Evolutionary conservation across 108 stramenopile species (phyloP), one percentile per base, ranked within the genome.

Genomic region (Poteriospumella lacustris): DNA sequence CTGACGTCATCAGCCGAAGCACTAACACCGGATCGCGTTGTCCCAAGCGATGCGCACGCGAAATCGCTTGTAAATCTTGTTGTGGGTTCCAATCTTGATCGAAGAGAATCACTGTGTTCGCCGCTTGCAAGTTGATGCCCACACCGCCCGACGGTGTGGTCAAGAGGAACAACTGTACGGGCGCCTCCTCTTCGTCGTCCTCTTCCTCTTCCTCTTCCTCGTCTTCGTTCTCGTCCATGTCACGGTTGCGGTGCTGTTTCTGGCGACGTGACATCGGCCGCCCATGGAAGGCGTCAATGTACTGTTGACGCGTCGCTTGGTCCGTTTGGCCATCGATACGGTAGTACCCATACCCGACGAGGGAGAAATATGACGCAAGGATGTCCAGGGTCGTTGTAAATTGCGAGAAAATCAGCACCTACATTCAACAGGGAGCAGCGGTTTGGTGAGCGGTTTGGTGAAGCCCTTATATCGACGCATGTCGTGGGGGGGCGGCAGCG

Each of bases 381-480:
- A 67, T 9, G 40, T 67, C 64, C 31, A 67, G 40, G 19, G 31
- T 67, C 15, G 64, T 67, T 15, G 64, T 67, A 9, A 67, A 15
- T 19, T 67, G 64, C 9, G 64, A 67, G 64, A 67, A 67, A 19
- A 67, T 33, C 15, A 67, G 64, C 64, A 67, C 64, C 31, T 33
- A n/a, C n/a, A n/a, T n/a, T n/a, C n/a, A n/a, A n/a, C n/a, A n/a
- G n/a, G n/a, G n/a, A n/a, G n/a, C n/a, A n/a, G n/a, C n/a, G n/a
- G n/a, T n/a, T n/a, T n/a, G n/a, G n/a, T n/a, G n/a, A n/a, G n/a
- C n/a, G n/a, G n/a, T n/a, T n/a, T n/a, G n/a, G n/a, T n/a, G n/a
- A n/a, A n/a, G n/a, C n/a, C n/a, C n/a, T n/a, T n/a, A n/a, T n/a
- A n/a, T n/a, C n/a, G n/a, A n/a, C n/a, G n/a, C n/a, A n/a, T n/a